Base-by-base conservation (phyloP, 345 rosid genomes). In the Aquilaria sinensis region DNA sequence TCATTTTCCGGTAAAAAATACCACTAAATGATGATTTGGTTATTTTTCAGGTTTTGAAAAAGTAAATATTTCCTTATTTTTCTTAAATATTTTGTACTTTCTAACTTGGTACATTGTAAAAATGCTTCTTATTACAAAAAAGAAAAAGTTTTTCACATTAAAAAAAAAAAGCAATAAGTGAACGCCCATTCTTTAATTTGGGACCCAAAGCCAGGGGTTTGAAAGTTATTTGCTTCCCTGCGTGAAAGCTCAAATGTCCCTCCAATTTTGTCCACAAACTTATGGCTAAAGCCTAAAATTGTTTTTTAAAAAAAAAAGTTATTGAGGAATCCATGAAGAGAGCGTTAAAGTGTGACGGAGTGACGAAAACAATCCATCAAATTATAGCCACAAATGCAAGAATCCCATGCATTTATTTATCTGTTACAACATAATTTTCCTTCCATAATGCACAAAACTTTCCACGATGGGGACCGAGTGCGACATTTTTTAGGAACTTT, bases 331-430 rank as follows among this genome's bases (percentile, higher is more conserved):
- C 41, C 31, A 29, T 54, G 11, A 54, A 12, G 13, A 5, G 30
- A 34, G 32, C 8, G 57, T 7, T 29, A 2, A 54, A 15, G 23
- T n/a, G 43, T 37, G 12, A 9, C 30, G 32, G 34, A 30, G 16
- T 10, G 31, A 57, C 34, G 41, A 14, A 62, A 49, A 51, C 60
- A 29, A 4, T 30, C 13, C 16, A 46, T 47, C 34, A 1, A 6
- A 43, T 33, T 33, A n/a, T 41, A 14, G 63, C 71, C 71, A 56
- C 67, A 56, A 47, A 47, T 29, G 31, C 2, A n/a, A 14, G n/a
- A 53, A 52, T 58, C 31, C 29, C 61, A 34, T 7, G 3, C 51
- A 49, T 57, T 30, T 49, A 9, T 54, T 43, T 55, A 55, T 71
- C 66, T 31, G 33, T 30, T 31, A 29, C 43, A 37, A 37, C 29